Conservation (phyloP, 140 eudicot species). For the Ambrosia hybrid region DNA sequence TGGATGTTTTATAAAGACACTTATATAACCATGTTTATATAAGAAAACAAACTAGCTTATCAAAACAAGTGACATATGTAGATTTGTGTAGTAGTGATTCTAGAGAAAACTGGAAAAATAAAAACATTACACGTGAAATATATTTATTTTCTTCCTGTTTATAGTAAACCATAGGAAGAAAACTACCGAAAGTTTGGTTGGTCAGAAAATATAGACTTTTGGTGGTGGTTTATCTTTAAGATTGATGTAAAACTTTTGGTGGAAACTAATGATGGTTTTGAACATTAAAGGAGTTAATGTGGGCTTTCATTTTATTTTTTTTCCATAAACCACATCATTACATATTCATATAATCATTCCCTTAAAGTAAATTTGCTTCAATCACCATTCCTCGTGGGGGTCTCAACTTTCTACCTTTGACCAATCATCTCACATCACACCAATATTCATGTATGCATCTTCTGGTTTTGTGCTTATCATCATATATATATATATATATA, state of each 20-base stretch:
- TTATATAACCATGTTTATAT: too few species aligned
- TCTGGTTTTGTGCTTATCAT: not conserved
- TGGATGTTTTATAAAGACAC: too few species aligned
- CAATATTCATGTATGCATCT: slow-evolving; percentile 8
- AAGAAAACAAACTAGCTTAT: too few species aligned
- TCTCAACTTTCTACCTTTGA: slow-evolving; percentile 41
- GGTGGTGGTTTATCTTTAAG: slow-evolving; percentile 42
- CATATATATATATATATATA: too few species aligned
- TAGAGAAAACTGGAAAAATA: too few species aligned
- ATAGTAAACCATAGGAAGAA: slow-evolving; percentile 10
- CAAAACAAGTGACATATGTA: too few species aligned
- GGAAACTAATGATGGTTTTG: slow-evolving; percentile 39
- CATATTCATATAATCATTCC: slow-evolving; percentile 43
- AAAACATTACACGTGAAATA: too few species aligned
- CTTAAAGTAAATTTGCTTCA: slow-evolving; percentile 39
- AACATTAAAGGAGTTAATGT: slow-evolving; percentile 35
- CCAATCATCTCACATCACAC: slow-evolving; percentile 33
- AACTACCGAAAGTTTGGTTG: slow-evolving; percentile 21
- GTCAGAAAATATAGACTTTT: slow-evolving; percentile 32
- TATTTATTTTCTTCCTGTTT: not conserved
- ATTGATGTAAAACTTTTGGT: slow-evolving; percentile 34
- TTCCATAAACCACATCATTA: slow-evolving; percentile 35
- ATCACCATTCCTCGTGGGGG: slow-evolving; percentile 53
- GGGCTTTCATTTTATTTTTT: slow-evolving; percentile 27
- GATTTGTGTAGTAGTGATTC: too few species aligned